These are phyloP conservation scores for Russula emetica DNA, from an alignment of 768 basidiomycete species.

Conservation along the genomic window DNA sequence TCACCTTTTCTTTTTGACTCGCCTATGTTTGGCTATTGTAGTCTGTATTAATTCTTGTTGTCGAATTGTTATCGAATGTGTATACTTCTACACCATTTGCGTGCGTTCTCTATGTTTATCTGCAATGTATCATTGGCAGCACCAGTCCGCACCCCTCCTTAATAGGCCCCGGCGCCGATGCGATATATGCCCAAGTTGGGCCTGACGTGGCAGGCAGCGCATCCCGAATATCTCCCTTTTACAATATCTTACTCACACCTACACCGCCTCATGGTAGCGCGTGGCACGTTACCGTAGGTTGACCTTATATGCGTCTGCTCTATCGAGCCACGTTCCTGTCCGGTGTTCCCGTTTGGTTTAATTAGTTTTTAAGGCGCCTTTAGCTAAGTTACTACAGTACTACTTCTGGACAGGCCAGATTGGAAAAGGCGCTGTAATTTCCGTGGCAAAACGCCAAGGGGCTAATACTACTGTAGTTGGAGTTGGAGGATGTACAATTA, in stretches of 20 bases:
- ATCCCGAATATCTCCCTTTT: background rate
- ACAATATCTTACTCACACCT: background rate
- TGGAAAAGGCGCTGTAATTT: background rate
- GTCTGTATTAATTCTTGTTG: slow-evolving; percentile 37
- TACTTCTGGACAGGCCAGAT: background rate
- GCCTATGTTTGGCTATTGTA: slow-evolving; percentile 27
- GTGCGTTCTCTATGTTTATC: slow-evolving; percentile 19
- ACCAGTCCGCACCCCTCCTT: background rate
- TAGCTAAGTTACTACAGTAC: background rate
- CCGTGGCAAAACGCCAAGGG: background rate
- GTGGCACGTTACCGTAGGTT: background rate
- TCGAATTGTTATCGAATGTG: slow-evolving; percentile 31
- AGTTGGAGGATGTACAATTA: too few relatives aligned
- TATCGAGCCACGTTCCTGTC: background rate
- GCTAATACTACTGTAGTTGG: too few relatives aligned
- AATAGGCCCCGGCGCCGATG: slow-evolving; percentile 1
- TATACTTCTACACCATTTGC: slow-evolving; percentile 28
- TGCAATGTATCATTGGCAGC: background rate
- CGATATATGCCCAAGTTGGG: background rate
- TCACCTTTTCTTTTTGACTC: slow-evolving; percentile 21
- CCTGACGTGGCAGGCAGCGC: background rate
- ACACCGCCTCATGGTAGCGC: background rate
- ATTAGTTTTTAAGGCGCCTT: background rate
- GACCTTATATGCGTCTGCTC: too few relatives aligned
- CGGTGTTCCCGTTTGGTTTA: background rate